Evolutionary conservation across 306 rosid genomes (phyloP), one percentile per base, ranked within the genome.

Genomic region (Dryas drummondii): DNA sequence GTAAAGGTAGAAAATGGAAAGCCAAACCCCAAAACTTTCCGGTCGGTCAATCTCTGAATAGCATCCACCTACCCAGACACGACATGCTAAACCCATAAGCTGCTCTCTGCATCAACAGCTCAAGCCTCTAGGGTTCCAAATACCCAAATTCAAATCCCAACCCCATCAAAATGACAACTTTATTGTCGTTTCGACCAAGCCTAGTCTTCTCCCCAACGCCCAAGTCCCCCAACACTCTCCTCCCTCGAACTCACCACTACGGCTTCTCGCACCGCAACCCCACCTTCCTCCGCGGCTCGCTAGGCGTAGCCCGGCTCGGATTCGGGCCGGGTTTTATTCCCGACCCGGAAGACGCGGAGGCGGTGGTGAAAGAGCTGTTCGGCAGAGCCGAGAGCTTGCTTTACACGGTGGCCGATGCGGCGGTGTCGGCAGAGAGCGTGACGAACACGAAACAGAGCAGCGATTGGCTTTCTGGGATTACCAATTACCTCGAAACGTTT

Each of bases 401-500:
- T 10, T 96, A 96, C 78, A 92, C 97, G 51, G 26, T 96, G 72
- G 99, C 99, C 0, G 99, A 92, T 72, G 96, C 96, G 17, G 92
- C 97, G 51, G 97, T 90, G 9, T 76, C 90, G 59, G 62, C 96
- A 37, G 97, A 91, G n/a, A 42, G 84, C 9, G 59, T 71, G 16
- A 74, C 80, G 11, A 65, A 86, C 48, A 59, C 87, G n/a, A 86
- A 87, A 49, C 97, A 90, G 82, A 88, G 57, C 79, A 81, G 72
- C 22, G 99, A 96, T 72, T 96, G 99, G 99, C 81, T 96, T 27
- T 87, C 98, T 8, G 99, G 98, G 71, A 90, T 96, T 57, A 80
- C 98, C 46, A 87, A 78, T 79, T 96, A 84, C 80, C 84, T 96
- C 86, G 99, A 96, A 73, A 86, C 47, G 54, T 77, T 89, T 69